Base-by-base conservation (phyloP, 2,329 filamentous ascomycete species). In the Aureobasidium zeae region DNA sequence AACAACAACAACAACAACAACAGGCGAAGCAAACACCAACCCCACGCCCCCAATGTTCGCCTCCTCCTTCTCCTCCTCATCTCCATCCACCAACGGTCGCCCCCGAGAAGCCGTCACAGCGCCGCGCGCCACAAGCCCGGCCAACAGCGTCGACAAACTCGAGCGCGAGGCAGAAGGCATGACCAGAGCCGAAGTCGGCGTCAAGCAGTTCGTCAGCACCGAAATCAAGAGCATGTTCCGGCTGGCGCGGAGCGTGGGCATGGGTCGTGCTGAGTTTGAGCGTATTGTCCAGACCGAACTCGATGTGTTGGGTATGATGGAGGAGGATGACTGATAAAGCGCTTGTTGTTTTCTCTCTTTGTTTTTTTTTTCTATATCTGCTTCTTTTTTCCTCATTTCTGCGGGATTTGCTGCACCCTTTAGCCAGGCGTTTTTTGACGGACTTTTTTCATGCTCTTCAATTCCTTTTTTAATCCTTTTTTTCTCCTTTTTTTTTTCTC, bases 161-260 rank as follows among this genome's bases (percentile, higher is more conserved):
- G 77, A 81, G 53, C 56, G 57, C 3, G 29, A 31, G 10, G 56
- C 52, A 5, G 57, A 53, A 17, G 48, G 42, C 8, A 49, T 50
- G 52, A 76, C 78, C 47, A 74, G 79, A 53, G 76, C 70, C 44
- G 82, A 87, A 62, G 74, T 82, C 44, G 83, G 79, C 11, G 76
- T 91, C 44, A 83, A 83, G 61, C 81, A 87, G 62, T 84, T 89
- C 62, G 78, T 91, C 32, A 80, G 79, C 25, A 79, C 81, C 7
- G 83, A 79, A 56, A 74, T 91, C 45, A 82, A 85, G 67, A 87
- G 81, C 60, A 62, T 91, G 51, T 89, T 78, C 60, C 65, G 82
- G 51, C 63, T 91, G 49, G 79, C 83, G 17, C 74, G 73, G 30
- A 73, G 79, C 1, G 77, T 77, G 16, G 84, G 84, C 1, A 87